Evolutionary conservation across 768 basidiomycete species (phyloP).

Genomic region (Suillus americanus): DNA sequence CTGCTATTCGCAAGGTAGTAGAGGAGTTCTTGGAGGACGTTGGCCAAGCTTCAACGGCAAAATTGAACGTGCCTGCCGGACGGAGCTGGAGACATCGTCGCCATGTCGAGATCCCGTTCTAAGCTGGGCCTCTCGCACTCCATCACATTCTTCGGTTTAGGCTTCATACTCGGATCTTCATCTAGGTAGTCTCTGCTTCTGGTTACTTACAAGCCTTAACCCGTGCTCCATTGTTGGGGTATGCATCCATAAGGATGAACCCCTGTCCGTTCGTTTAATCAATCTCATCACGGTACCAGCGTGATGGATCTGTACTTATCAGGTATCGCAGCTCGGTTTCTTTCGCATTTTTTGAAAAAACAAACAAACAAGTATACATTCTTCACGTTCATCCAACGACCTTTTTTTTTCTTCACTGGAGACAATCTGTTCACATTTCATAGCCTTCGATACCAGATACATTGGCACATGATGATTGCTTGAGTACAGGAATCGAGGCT

Average conservation of each 20-base stretch:
- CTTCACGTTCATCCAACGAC: conserved; percentile 9
- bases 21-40: conserved; percentile 10
- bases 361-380: not conserved
- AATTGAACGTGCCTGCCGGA: not conserved
- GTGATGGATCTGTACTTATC: conserved; percentile 26
- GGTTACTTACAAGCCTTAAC: not conserved
- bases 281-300: conserved; percentile 10
- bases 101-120: conserved; percentile 14
- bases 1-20: not conserved
- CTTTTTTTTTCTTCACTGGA: not conserved
- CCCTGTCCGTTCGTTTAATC: conserved; percentile 34
- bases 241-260: conserved; percentile 21
- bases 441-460: conserved; percentile 4
- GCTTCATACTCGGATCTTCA: not conserved
- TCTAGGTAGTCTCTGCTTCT: not conserved
- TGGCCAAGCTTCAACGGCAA: not conserved
- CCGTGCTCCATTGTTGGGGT: conserved; percentile 15
- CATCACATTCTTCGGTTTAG: conserved; percentile 3
- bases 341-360: not conserved
- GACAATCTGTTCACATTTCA: conserved; percentile 1
- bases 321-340: conserved; percentile 15
- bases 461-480: not conserved
- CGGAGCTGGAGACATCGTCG: conserved; percentile 16
- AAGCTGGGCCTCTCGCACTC: not conserved
- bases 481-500: not conserved